Base-by-base conservation (phyloP, 2,329 filamentous ascomycete species). In the Geoglossum cookeanum region DNA sequence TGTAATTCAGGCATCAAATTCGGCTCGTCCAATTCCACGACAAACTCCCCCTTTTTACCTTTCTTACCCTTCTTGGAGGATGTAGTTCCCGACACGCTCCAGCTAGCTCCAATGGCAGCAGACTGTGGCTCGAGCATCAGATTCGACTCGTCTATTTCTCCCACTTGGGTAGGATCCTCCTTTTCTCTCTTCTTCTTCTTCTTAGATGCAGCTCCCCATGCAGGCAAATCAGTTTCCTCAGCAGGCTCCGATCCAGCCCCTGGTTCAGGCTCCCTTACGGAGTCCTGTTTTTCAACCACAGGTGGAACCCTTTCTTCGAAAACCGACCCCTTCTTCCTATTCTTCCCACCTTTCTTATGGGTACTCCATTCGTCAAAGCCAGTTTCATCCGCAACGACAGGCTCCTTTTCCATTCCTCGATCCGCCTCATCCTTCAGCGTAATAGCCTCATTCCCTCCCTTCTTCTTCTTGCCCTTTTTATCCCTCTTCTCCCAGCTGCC, bases 401-500 rank as follows among this genome's bases (percentile, higher is more conserved):
- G 39, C 8, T 9, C 13, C 1, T 7, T 22, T 32, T 49, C 47
- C 15, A 15, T 17, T 6, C 3, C 17, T 32, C 29, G 17, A n/a
- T n/a, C 22, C 13, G 11, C 48, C 13, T 22, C 48, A 7, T 13
- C 53, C 6, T 55, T 30, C 15, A 15, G 39, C 1, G 7, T 27
- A 33, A 32, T 5, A 32, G 15, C 32, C 7, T 42, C 42, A n/a
- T 32, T 17, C n/a, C 29, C 33, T 17, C 29, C 33, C 11, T 66
- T 57, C 15, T 57, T 48, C 55, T 63, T 62, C 65, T 70, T 69
- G 53, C 61, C 62, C 55, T 68, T 67, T 55, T 68, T 69, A 35
- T 62, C 63, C 58, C 68, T 66, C 61, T 67, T 67, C 56, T 65
- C 65, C 51, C 63, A 63, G 11, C 56, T 59, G 29, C 49, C 61